These are phyloP conservation scores for Aureobasidium melanogenum DNA, from an alignment of 2,329 filamentous ascomycete genomes.

Conservation along the genomic window DNA sequence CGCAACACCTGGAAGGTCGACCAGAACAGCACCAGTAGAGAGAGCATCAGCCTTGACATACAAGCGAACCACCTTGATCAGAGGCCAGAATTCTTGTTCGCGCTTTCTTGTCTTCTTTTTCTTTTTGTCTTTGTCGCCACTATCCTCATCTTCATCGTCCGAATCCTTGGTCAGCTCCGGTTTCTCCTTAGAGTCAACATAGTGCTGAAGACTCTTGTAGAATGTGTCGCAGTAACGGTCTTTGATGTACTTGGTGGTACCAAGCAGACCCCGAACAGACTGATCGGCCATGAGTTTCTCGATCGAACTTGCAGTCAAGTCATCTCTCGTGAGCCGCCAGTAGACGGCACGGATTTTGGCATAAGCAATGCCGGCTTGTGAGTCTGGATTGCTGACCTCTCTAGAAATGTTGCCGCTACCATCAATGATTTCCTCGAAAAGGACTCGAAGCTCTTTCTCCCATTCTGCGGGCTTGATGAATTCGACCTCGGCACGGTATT, in stretches of 20 bases:
- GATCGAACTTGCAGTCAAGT: slow-evolving; percentile 27
- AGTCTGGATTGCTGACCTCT: slow-evolving; percentile 34
- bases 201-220: slow-evolving; percentile 38
- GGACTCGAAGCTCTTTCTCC: slow-evolving; percentile 41
- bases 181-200: slow-evolving; percentile 50
- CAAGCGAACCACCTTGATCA: slow-evolving; percentile 47
- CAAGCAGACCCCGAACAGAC: slow-evolving; percentile 37
- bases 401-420: slow-evolving; percentile 29
- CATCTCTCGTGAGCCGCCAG: slow-evolving; percentile 33
- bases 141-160: slow-evolving; percentile 18
- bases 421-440: slow-evolving; percentile 42
- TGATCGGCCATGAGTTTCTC: slow-evolving; percentile 35
- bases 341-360: slow-evolving; percentile 45
- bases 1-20: slow-evolving; percentile 51
- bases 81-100: slow-evolving; percentile 38
- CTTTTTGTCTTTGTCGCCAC: slow-evolving; percentile 26
- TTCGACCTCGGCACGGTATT: slow-evolving; percentile 49
- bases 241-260: slow-evolving; percentile 34
- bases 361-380: slow-evolving; percentile 41
- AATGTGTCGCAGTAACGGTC: slow-evolving; percentile 33
- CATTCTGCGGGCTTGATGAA: slow-evolving; percentile 48
- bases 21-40: slow-evolving; percentile 46
- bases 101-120: slow-evolving; percentile 16
- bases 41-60: slow-evolving; percentile 43
- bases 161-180: neutral